These are phyloP conservation scores for Ophiostoma populinum DNA, from an alignment of 2,329 filamentous ascomycete genomes.

Conservation along the genomic window DNA sequence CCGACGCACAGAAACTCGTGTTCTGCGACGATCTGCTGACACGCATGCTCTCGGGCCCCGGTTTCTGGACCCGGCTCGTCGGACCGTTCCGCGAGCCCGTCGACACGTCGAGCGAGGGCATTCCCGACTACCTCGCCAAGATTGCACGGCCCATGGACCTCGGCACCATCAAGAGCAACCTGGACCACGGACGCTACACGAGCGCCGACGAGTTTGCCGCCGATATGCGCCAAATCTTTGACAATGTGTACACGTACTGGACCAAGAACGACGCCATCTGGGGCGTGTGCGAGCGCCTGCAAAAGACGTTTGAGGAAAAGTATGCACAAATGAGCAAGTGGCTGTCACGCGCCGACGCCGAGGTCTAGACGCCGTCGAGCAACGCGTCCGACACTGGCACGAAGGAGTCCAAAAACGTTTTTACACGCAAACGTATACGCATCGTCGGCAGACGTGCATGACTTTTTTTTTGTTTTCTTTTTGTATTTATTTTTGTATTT, in stretches of 20 bases:
- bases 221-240: slow-evolving; percentile 44
- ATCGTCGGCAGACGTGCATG: too few species aligned
- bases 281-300: slow-evolving; percentile 35
- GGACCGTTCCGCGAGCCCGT: slow-evolving; percentile 44
- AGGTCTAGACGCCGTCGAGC: slow-evolving; percentile 15
- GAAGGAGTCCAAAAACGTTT: background rate
- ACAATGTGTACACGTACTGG: slow-evolving; percentile 50
- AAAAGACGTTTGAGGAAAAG: slow-evolving; percentile 30
- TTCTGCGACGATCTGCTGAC: slow-evolving; percentile 41
- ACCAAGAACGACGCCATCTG: slow-evolving; percentile 36
- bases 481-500: background rate
- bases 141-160: slow-evolving; percentile 46
- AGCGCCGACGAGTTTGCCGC: slow-evolving; percentile 34
- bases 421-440: too few species aligned
- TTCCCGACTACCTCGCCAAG: slow-evolving; percentile 44
- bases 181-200: slow-evolving; percentile 35
- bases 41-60: slow-evolving; percentile 45
- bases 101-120: slow-evolving; percentile 33
- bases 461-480: background rate
- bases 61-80: slow-evolving; percentile 49
- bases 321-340: slow-evolving; percentile 41
- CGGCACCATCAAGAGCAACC: slow-evolving; percentile 40
- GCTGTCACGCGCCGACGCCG: slow-evolving; percentile 24
- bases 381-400: too few species aligned
- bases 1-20: slow-evolving; percentile 29